Conservation (phyloP, 345 rosid genomes). For the Litchi chinensis region DNA sequence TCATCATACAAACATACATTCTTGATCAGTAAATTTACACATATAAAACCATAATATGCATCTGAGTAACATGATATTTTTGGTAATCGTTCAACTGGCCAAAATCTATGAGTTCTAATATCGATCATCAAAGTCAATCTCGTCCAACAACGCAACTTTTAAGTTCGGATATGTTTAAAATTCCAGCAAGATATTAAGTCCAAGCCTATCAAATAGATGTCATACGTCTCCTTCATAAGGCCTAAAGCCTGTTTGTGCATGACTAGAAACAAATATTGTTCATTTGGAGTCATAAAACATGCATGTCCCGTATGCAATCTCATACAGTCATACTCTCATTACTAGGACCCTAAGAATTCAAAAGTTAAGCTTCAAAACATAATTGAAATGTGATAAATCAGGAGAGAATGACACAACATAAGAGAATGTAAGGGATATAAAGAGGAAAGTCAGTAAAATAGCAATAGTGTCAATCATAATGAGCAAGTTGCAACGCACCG, state of each 20-base stretch:
- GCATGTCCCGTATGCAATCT: too few relatives aligned
- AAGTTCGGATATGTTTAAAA: background rate
- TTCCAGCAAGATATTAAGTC: background rate
- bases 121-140: background rate
- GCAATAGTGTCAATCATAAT: constrained; percentile 1
- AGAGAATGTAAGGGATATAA: background rate
- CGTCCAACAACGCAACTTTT: background rate
- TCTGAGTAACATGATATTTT: background rate
- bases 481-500: constrained; percentile 40
- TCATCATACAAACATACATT: background rate
- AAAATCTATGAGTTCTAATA: background rate
- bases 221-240: background rate
- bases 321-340: background rate
- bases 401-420: background rate
- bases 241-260: background rate
- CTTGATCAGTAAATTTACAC: background rate
- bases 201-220: background rate
- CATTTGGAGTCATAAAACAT: background rate
- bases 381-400: background rate
- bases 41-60: background rate
- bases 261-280: background rate
- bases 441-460: background rate
- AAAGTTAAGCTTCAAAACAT: background rate
- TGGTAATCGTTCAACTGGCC: background rate
- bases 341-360: background rate